phyloP scores from a whole-genome alignment of 2,329 filamentous ascomycete species.

The Cordyceps cateniannulata region DNA sequence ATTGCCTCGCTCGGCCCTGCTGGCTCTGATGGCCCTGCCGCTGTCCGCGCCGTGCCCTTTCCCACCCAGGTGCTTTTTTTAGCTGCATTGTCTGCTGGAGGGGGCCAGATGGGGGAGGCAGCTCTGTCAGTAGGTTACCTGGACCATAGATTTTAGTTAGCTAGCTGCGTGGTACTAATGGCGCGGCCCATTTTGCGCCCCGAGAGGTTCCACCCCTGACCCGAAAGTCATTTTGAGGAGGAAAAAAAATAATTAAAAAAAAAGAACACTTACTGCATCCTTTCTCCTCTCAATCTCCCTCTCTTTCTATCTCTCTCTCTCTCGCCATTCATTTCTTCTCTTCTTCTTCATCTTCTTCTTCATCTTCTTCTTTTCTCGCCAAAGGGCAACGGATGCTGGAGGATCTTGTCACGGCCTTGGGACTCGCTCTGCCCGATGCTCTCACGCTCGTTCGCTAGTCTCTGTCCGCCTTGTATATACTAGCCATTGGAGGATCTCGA shows the following conservation, averaged over 20 bases:
- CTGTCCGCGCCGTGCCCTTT: too few relatives aligned
- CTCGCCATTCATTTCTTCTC: conserved; percentile 2
- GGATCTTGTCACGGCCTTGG: conserved; percentile 18
- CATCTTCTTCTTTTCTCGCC: conserved; percentile 1
- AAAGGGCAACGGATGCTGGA: conserved; percentile 11
- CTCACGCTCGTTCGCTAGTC: conserved; percentile 32
- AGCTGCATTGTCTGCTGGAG: not conserved
- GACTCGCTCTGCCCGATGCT: conserved; percentile 21
- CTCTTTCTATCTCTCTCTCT: not conserved
- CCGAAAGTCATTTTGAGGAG: conserved; percentile 13
- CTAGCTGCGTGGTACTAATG: not conserved
- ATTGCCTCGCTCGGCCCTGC: not conserved
- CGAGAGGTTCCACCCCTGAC: conserved; percentile 21
- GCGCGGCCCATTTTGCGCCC: conserved; percentile 14
- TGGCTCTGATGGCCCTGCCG: not conserved
- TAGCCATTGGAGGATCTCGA: conserved; percentile 13
- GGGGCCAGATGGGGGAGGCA: too few relatives aligned
- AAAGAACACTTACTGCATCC: conserved; percentile 12
- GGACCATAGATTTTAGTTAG: not conserved
- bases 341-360: not conserved
- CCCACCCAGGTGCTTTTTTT: not conserved
- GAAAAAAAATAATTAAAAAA: conserved; percentile 18
- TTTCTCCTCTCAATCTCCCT: conserved; percentile 7
- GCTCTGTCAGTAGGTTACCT: too few relatives aligned
- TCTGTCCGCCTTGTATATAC: conserved; percentile 26